Percentiles rank a stretch among this genome's conserved stretches.
Evolutionary conservation across 2,329 filamentous ascomycete species (phyloP).

Genomic region (Clarireedia homoeocarpa): DNA sequence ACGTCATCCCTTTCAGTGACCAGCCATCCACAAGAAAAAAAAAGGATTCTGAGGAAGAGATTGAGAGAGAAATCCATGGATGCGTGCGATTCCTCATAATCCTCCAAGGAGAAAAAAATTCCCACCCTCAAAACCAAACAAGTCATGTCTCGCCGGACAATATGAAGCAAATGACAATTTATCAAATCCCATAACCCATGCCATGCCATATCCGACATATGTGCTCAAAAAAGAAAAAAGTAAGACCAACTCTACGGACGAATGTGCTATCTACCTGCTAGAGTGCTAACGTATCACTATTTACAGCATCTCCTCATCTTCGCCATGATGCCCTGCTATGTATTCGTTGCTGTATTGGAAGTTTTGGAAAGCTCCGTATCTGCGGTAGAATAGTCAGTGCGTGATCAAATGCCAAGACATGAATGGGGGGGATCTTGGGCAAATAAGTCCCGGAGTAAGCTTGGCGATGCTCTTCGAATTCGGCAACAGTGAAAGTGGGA

Average conservation of each 20-base stretch:
- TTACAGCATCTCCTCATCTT: slow-evolving; percentile 31
- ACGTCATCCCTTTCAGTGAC: neutral
- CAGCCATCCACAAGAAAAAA: slow-evolving; percentile 13
- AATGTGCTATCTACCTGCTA: slow-evolving; percentile 15
- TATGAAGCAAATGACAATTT: slow-evolving; percentile 2
- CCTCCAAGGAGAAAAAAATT: neutral
- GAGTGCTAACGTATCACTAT: slow-evolving; percentile 19
- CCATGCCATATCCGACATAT: neutral
- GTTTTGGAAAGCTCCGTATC: slow-evolving; percentile 22
- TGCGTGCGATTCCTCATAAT: neutral
- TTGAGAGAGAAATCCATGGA: slow-evolving; percentile 17
- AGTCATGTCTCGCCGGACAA: slow-evolving; percentile 1
- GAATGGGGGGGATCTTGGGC: neutral
- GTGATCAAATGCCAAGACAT: neutral
- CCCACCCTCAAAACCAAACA: neutral
- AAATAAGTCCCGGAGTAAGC: neutral
- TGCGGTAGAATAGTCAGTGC: neutral
- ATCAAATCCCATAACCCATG: neutral
- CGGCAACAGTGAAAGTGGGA: neutral
- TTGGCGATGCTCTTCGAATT: too few species aligned
- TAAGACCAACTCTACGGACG: slow-evolving; percentile 14
- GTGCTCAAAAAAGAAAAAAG: slow-evolving; percentile 1
- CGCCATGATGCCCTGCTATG: slow-evolving; percentile 15
- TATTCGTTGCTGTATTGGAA: slow-evolving; percentile 19
- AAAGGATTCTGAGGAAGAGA: slow-evolving; percentile 10